Evolutionary conservation across 1,139 yeast species (phyloP).

Genomic region (Hyphopichia buzzinii): DNA sequence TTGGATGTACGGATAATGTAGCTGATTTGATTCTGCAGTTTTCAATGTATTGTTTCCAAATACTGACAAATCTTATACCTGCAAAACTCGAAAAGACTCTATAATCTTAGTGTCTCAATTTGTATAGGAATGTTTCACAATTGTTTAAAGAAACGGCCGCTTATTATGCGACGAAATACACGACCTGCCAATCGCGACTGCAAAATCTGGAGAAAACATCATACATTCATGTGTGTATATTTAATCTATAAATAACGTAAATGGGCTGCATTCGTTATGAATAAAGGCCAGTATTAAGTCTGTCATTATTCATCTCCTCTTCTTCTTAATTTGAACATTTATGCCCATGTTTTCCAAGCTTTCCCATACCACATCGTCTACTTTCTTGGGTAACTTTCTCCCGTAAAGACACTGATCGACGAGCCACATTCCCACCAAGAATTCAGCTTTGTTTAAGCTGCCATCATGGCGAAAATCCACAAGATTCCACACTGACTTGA

Average conservation of each 20-base stretch:
- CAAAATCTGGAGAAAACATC: not conserved
- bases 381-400: conserved; percentile 71
- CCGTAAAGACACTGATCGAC: conserved; percentile 97
- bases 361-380: conserved; percentile 61
- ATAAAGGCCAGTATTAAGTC: too few relatives aligned
- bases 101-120: too few relatives aligned
- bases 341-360: conserved; percentile 56
- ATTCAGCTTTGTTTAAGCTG: conserved; percentile 73
- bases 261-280: too few relatives aligned
- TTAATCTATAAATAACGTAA: too few relatives aligned
- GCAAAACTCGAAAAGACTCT: too few relatives aligned
- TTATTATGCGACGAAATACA: not conserved
- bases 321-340: conserved; percentile 38
- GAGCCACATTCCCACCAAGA: conserved; percentile 92
- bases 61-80: too few relatives aligned
- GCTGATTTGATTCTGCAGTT: too few relatives aligned
- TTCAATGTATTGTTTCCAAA: too few relatives aligned
- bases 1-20: too few relatives aligned
- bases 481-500: conserved; percentile 71
- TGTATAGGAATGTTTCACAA: too few relatives aligned
- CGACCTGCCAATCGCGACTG: not conserved
- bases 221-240: too few relatives aligned
- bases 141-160: too few relatives aligned
- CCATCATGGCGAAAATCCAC: conserved; percentile 80
- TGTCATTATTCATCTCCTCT: conserved; percentile 18